Conservation (phyloP, 179 eudicot genomes). For the Spinacia oleracea region DNA sequence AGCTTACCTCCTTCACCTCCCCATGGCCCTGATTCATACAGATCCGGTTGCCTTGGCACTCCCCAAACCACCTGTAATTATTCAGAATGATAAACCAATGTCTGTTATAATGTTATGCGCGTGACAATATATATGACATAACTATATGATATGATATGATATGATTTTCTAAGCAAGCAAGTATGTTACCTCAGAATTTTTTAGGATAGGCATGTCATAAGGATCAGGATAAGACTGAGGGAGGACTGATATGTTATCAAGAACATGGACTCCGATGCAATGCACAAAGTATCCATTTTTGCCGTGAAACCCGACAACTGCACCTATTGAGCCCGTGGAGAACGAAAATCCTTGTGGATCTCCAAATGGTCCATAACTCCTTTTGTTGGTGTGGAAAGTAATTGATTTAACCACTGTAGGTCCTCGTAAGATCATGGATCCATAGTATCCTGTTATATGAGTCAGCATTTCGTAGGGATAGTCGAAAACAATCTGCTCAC, state of each 20-base stretch:
- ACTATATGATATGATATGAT: too few species aligned
- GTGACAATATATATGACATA: too few species aligned
- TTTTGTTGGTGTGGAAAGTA: constrained; percentile 41
- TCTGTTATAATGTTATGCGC: too few species aligned
- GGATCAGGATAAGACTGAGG: constrained; percentile 25
- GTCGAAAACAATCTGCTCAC: constrained; percentile 41
- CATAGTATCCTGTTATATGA: constrained; percentile 40
- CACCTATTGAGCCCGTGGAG: constrained; percentile 36
- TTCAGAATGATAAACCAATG: neutral
- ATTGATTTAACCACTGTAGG: constrained; percentile 42
- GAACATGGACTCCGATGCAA: constrained; percentile 45
- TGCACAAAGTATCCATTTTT: constrained; percentile 40
- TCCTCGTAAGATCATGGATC: constrained; percentile 42
- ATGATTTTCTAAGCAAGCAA: too few species aligned
- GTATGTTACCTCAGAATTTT: constrained; percentile 14
- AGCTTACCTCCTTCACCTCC: constrained; percentile 41
- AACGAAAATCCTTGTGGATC: constrained; percentile 42
- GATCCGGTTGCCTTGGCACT: constrained; percentile 21
- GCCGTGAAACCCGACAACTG: constrained; percentile 43
- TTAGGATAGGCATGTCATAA: constrained; percentile 15
- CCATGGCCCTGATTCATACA: constrained; percentile 30
- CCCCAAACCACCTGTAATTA: constrained; percentile 31
- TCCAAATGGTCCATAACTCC: constrained; percentile 47
- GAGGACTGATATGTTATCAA: constrained; percentile 22
- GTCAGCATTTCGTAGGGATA: constrained; percentile 43